Evolutionary conservation across 495 filamentous ascomycete genomes (phyloP).

Genomic region (Lasiosphaeris hirsuta): DNA sequence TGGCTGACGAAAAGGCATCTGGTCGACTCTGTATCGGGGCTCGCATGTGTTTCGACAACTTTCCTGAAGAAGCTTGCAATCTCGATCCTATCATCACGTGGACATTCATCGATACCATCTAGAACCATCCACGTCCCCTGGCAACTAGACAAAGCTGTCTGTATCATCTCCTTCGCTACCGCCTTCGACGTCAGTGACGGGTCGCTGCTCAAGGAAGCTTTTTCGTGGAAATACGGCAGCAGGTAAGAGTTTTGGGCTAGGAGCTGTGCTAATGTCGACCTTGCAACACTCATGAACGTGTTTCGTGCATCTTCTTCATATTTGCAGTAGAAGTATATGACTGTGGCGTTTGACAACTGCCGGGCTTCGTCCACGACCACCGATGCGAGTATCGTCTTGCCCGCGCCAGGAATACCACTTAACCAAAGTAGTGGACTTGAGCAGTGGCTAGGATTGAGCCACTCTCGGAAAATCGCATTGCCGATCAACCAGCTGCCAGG

Average conservation of each 20-base stretch:
- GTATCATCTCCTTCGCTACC: background rate
- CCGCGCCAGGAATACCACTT: constrained; percentile 6
- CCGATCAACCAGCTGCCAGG: background rate
- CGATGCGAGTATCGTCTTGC: constrained; percentile 9
- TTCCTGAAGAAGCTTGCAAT: constrained; percentile 1
- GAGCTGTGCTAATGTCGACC: background rate
- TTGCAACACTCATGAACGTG: background rate
- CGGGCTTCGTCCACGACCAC: background rate
- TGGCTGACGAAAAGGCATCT: constrained; percentile 11
- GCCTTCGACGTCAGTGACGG: background rate
- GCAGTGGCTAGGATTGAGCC: background rate
- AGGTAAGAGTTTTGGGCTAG: background rate
- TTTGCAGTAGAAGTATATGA: constrained; percentile 8
- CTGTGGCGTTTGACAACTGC: background rate
- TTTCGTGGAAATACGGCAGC: background rate
- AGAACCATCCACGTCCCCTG: background rate
- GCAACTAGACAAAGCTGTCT: background rate
- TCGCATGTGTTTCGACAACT: background rate
- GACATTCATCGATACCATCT: constrained; percentile 7
- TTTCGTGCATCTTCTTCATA: background rate
- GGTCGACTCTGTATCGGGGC: background rate
- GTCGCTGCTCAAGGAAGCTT: background rate
- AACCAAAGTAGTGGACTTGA: background rate
- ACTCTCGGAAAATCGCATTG: background rate
- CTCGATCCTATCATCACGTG: background rate